These are phyloP conservation scores for Herpetospermum pedunculosum DNA, from an alignment of 306 rosid genomes.

Conservation along the genomic window DNA sequence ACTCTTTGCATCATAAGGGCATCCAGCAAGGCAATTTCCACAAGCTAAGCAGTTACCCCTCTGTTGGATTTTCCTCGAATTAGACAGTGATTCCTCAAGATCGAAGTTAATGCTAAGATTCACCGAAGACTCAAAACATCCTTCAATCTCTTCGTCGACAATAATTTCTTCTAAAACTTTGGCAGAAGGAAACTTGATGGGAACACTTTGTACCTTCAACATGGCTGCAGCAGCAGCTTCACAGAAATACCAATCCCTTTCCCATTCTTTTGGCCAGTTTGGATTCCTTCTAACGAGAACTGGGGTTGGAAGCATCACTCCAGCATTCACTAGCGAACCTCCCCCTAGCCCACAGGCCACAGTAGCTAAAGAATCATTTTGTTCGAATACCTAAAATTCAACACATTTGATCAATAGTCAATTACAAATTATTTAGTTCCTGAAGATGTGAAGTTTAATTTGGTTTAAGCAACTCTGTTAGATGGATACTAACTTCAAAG, in stretches of 20 bases:
- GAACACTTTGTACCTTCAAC: slow-evolving; percentile 19
- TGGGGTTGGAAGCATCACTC: slow-evolving; percentile 24
- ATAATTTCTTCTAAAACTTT: slow-evolving; percentile 17
- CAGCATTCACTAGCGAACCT: slow-evolving; percentile 29
- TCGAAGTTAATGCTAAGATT: slow-evolving; percentile 25
- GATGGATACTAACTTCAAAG: background rate
- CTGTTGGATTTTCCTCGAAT: background rate
- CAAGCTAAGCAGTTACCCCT: slow-evolving; percentile 18
- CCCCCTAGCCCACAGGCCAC: slow-evolving; percentile 33
- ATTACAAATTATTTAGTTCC: background rate
- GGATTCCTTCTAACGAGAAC: slow-evolving; percentile 19
- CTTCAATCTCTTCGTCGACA: slow-evolving; percentile 8
- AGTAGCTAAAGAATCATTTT: slow-evolving; percentile 20
- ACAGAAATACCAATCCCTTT: slow-evolving; percentile 22
- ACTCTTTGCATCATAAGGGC: slow-evolving; percentile 26
- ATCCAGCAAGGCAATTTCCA: slow-evolving; percentile 30
- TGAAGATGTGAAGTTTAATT: background rate
- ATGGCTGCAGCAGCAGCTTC: slow-evolving; percentile 26
- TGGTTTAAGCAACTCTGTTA: background rate
- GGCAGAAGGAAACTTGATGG: slow-evolving; percentile 17
- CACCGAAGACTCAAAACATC: slow-evolving; percentile 14
- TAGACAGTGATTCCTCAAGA: slow-evolving; percentile 11
- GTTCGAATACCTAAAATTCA: slow-evolving; percentile 16
- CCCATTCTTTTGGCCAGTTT: slow-evolving; percentile 33
- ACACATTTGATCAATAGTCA: background rate